These are phyloP conservation scores for Leccinellum albellum DNA, from an alignment of 768 basidiomycete genomes.

Conservation along the genomic window DNA sequence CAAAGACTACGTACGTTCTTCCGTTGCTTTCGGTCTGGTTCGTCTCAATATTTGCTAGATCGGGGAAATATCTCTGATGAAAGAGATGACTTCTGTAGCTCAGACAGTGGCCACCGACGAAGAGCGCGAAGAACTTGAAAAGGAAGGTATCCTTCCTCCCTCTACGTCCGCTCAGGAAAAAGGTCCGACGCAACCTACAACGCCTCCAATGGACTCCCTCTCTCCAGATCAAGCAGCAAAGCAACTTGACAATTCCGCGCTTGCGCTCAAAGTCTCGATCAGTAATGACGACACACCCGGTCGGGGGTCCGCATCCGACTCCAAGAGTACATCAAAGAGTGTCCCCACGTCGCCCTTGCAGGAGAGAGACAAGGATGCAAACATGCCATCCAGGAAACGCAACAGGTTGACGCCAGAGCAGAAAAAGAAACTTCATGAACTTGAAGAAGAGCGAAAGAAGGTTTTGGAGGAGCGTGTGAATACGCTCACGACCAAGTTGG, in stretches of 20 bases:
- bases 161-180: conserved; percentile 16
- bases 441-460: conserved; percentile 77
- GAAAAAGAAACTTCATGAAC: conserved; percentile 73
- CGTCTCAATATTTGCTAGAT: conserved; percentile 51
- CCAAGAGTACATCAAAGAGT: conserved; percentile 22
- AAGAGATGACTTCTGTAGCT: conserved; percentile 84
- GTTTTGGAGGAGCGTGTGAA: conserved; percentile 77
- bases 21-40: background rate
- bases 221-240: conserved; percentile 2
- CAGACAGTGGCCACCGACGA: conserved; percentile 89
- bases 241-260: conserved; percentile 13
- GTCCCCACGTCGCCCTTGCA: conserved; percentile 24
- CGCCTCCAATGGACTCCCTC: conserved; percentile 12
- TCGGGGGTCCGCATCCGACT: conserved; percentile 10
- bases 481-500: conserved; percentile 70
- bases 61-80: conserved; percentile 94
- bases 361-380: conserved; percentile 39
- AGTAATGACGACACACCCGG: conserved; percentile 18
- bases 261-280: conserved; percentile 18
- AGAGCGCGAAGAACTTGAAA: conserved; percentile 84
- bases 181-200: conserved; percentile 14
- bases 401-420: conserved; percentile 76
- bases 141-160: conserved; percentile 46
- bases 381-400: conserved; percentile 29
- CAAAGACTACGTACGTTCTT: conserved; percentile 70